These are phyloP conservation scores for Botrytis elliptica DNA, from an alignment of 2,329 filamentous ascomycete genomes.

Conservation along the genomic window DNA sequence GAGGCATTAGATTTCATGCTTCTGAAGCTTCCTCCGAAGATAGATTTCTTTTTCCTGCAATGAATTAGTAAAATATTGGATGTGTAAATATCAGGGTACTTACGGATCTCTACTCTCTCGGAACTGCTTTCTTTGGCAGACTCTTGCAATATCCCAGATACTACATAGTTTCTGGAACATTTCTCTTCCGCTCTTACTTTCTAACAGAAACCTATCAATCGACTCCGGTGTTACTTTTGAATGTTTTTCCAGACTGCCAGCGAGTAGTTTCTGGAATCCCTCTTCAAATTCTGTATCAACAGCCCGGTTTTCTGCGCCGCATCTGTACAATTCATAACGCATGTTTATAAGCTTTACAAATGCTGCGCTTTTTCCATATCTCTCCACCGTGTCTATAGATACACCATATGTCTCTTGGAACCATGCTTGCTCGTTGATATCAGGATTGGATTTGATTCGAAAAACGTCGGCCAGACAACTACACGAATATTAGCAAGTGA, in stretches of 20 bases:
- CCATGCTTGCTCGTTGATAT: neutral
- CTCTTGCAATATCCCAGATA: neutral
- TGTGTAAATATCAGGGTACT: neutral
- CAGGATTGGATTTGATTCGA: neutral
- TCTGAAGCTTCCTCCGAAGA: neutral
- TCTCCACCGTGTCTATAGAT: neutral
- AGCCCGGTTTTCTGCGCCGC: neutral
- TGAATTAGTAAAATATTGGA: neutral
- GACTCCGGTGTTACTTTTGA: neutral
- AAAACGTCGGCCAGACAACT: constrained; percentile 12
- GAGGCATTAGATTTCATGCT: neutral
- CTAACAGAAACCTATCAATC: neutral
- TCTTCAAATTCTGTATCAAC: neutral
- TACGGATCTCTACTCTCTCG: constrained; percentile 1
- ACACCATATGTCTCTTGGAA: constrained; percentile 1
- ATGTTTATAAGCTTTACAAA: constrained; percentile 12
- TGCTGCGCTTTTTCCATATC: neutral
- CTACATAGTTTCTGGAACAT: neutral
- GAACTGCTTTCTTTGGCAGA: neutral
- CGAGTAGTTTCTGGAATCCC: neutral
- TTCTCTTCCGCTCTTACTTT: neutral
- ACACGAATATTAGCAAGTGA: neutral
- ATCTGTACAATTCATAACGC: constrained; percentile 7
- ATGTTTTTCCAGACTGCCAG: neutral
- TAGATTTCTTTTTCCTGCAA: neutral